phyloP scores from a whole-genome alignment of 1,139 yeast genomes.

The Yamadazyma sp. region DNA sequence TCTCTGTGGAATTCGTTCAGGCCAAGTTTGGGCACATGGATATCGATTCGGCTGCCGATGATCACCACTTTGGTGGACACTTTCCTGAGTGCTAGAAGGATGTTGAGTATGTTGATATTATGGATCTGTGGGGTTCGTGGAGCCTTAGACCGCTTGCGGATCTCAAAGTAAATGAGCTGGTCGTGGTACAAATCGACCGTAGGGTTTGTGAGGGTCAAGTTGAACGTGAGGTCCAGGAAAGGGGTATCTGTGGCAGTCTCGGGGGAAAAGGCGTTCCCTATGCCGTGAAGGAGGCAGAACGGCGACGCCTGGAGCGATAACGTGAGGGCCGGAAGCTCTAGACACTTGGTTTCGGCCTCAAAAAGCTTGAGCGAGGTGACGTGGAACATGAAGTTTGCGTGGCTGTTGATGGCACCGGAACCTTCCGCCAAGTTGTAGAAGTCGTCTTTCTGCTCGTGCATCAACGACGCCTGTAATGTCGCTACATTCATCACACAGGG shows the following conservation, averaged over 20 bases:
- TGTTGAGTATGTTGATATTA: constrained; percentile 11
- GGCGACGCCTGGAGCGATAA: constrained; percentile 24
- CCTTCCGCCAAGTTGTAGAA: too few relatives aligned
- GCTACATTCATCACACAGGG: constrained; percentile 14
- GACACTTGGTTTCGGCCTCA: constrained; percentile 31
- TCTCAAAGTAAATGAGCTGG: constrained; percentile 21
- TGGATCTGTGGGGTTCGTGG: constrained; percentile 1
- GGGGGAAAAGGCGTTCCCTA: constrained; percentile 15
- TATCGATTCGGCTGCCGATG: constrained; percentile 29
- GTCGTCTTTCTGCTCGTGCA: constrained; percentile 5
- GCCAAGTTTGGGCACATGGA: constrained; percentile 35
- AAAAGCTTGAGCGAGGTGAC: constrained; percentile 25
- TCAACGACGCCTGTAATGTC: constrained; percentile 13
- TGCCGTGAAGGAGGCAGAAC: constrained; percentile 17
- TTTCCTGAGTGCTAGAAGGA: constrained; percentile 14
- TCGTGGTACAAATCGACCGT: constrained; percentile 40
- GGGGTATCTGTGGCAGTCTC: constrained; percentile 6
- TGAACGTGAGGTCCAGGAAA: constrained; percentile 19
- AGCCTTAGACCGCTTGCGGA: constrained; percentile 7
- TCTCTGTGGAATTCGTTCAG: constrained; percentile 27
- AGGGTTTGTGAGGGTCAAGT: constrained; percentile 31
- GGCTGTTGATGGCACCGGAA: too few relatives aligned
- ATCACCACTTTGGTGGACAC: constrained; percentile 30
- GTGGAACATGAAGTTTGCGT: constrained; percentile 14
- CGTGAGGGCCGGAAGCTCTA: constrained; percentile 41